Conservation (phyloP, 805 yeast genomes). For the Saccharomycopsis sp. region DNA sequence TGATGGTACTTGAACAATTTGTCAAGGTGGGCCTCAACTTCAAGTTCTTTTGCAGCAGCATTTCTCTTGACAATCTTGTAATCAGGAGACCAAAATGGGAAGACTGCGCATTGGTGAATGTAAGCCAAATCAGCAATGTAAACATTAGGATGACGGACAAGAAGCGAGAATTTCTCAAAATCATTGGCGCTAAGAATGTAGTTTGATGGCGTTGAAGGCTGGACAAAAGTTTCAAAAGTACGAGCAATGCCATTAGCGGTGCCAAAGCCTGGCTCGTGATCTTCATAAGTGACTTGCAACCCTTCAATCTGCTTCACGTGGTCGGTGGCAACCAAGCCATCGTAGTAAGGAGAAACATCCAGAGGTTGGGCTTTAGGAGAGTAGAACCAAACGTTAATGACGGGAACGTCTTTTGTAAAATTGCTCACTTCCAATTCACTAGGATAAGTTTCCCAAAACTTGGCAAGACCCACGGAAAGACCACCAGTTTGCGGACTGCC, state of each 20-base stretch:
- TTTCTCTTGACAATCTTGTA: background rate
- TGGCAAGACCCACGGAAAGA: too few relatives aligned
- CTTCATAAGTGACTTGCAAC: slow-evolving; percentile 12
- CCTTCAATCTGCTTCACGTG: slow-evolving; percentile 6
- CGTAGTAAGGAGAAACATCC: slow-evolving; percentile 3
- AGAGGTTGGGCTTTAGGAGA: slow-evolving; percentile 13
- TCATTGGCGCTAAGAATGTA: too few relatives aligned
- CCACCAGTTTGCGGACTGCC: too few relatives aligned
- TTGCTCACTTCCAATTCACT: background rate
- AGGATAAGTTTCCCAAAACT: slow-evolving; percentile 20
- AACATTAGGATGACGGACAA: too few relatives aligned
- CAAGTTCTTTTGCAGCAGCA: slow-evolving; percentile 3
- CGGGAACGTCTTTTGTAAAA: background rate
- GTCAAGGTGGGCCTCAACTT: slow-evolving; percentile 5
- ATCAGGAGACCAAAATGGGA: slow-evolving; percentile 11
- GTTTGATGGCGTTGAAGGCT: background rate
- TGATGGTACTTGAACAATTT: slow-evolving; percentile 3
- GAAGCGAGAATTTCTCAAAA: too few relatives aligned
- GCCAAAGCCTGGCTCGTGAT: slow-evolving; percentile 15
- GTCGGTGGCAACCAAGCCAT: slow-evolving; percentile 4
- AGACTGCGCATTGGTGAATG: background rate
- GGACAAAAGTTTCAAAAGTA: slow-evolving; percentile 7
- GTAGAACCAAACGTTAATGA: slow-evolving; percentile 4
- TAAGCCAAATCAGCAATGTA: slow-evolving; percentile 6
- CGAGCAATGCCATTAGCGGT: slow-evolving; percentile 1